Conservation (phyloP, 164 flowering plant genomes). For the Dillenia turbinata region DNA sequence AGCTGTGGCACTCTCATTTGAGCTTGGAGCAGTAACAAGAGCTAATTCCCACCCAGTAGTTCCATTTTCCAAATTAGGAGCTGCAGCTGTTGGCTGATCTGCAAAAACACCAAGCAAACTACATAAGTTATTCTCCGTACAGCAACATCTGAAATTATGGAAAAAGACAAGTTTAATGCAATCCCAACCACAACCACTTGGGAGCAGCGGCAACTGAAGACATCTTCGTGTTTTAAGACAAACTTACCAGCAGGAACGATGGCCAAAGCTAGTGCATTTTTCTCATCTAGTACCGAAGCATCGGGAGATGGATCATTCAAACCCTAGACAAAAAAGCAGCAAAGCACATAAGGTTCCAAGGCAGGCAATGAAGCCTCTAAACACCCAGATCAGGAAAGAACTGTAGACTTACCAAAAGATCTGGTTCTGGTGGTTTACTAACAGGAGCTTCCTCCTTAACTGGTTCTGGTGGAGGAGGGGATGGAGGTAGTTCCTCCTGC, state of each 20-base stretch:
- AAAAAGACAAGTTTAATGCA: no score
- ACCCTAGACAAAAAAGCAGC: conserved; percentile 37
- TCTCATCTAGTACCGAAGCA: conserved; percentile 74
- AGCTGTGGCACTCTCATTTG: conserved; percentile 61
- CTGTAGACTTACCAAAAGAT: conserved; percentile 60
- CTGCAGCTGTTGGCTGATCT: conserved; percentile 43
- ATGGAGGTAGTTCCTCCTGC: conserved; percentile 38
- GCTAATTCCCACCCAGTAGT: conserved; percentile 93
- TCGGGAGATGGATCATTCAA: conserved; percentile 65
- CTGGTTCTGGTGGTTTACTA: conserved; percentile 71
- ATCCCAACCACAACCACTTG: not conserved
- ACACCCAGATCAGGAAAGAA: conserved; percentile 4
- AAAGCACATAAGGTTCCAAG: conserved; percentile 1
- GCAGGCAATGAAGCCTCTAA: not conserved
- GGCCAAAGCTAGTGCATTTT: conserved; percentile 88
- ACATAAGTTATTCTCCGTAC: not conserved
- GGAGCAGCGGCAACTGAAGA: no score
- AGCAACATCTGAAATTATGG: no score
- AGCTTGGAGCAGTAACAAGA: conserved; percentile 91
- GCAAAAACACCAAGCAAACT: conserved; percentile 24
- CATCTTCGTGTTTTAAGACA: no score
- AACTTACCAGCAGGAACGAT: conserved; percentile 83
- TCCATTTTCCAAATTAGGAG: conserved; percentile 37
- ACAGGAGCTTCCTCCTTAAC: conserved; percentile 58
- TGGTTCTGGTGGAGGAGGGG: conserved; percentile 61